Evolutionary conservation across 768 basidiomycete species (phyloP).

Genomic region (Auriscalpium microsporum): DNA sequence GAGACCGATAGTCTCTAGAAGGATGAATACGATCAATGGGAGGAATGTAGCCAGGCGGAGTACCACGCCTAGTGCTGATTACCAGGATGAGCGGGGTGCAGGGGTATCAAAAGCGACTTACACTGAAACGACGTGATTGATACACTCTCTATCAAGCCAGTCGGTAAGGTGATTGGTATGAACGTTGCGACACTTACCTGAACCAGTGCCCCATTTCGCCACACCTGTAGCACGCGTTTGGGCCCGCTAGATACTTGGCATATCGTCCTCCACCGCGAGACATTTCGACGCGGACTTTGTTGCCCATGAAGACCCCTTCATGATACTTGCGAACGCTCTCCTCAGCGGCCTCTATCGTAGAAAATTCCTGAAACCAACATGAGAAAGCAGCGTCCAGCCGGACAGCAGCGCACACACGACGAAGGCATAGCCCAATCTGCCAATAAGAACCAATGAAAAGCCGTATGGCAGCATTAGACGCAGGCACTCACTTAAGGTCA

Average conservation of each 20-base stretch:
- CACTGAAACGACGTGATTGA: constrained; percentile 41
- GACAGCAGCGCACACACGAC: constrained; percentile 52
- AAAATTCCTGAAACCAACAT: constrained; percentile 58
- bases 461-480: background rate
- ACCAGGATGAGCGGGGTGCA: constrained; percentile 23
- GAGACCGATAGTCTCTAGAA: constrained; percentile 41
- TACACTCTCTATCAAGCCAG: constrained; percentile 53
- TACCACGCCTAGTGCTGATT: constrained; percentile 27
- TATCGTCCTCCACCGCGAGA: constrained; percentile 79
- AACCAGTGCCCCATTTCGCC: constrained; percentile 87
- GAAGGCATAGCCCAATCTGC: constrained; percentile 81
- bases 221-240: constrained; percentile 84
- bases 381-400: constrained; percentile 5
- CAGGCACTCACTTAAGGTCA: constrained; percentile 69
- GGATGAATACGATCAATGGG: constrained; percentile 51
- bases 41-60: constrained; percentile 36
- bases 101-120: constrained; percentile 16
- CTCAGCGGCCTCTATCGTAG: constrained; percentile 70
- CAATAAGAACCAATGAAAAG: constrained; percentile 10
- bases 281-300: constrained; percentile 81
- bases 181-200: constrained; percentile 40
- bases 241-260: constrained; percentile 76
- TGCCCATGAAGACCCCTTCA: constrained; percentile 87
- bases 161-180: constrained; percentile 1
- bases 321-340: constrained; percentile 84